phyloP scores from a whole-genome alignment of 2,329 filamentous ascomycete genomes.

The Raffaelea arxii region DNA sequence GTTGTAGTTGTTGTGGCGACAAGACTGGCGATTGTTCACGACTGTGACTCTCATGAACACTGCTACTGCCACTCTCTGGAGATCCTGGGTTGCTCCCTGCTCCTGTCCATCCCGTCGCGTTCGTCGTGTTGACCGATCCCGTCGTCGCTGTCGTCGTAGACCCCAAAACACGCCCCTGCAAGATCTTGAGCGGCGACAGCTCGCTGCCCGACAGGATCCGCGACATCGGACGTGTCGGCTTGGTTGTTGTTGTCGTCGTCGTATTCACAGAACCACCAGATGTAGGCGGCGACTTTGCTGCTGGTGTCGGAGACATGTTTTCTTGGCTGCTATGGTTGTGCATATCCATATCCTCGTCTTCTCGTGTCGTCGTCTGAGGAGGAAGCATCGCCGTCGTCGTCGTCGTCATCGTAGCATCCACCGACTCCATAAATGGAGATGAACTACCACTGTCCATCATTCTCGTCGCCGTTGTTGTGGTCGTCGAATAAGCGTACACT shows the following conservation, averaged over 20 bases:
- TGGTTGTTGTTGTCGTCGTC: too few relatives aligned
- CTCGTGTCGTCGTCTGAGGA: not conserved
- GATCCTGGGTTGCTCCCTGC: conserved; percentile 8
- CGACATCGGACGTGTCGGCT: conserved; percentile 30
- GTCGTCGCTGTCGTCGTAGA: conserved; percentile 14
- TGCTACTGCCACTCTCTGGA: conserved; percentile 10
- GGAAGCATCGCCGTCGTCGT: not conserved
- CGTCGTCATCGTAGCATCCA: conserved; percentile 19
- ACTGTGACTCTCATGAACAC: conserved; percentile 11
- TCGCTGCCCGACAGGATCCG: conserved; percentile 48
- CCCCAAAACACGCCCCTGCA: conserved; percentile 20
- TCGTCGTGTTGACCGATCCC: not conserved
- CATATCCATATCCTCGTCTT: not conserved
- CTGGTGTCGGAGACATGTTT: conserved; percentile 26
- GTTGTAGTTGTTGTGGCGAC: conserved; percentile 10
- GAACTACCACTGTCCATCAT: conserved; percentile 5
- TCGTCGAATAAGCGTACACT: conserved; percentile 11
- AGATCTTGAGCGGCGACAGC: conserved; percentile 48
- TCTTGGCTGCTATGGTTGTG: conserved; percentile 24
- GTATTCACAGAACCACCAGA: not conserved
- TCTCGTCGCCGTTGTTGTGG: conserved; percentile 9
- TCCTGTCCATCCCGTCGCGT: too few relatives aligned
- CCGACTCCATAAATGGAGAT: conserved; percentile 20
- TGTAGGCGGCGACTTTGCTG: not conserved
- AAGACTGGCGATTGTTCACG: conserved; percentile 8